phyloP scores from a whole-genome alignment of 2,329 filamentous ascomycete genomes.

The Chrysoporthe deuterocubensis region DNA sequence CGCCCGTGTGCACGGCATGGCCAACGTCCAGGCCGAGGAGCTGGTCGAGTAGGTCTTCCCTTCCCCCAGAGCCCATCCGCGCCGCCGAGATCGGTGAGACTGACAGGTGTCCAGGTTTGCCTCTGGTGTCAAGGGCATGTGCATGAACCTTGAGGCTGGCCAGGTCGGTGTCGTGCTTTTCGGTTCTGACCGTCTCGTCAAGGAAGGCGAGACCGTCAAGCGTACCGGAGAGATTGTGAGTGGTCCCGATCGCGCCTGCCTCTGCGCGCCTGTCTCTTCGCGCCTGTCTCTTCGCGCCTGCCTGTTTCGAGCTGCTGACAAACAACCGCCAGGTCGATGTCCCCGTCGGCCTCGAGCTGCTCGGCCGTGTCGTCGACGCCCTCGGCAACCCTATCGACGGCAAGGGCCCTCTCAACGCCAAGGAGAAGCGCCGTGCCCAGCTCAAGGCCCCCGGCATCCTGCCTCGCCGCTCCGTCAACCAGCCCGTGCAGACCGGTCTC shows the following conservation, averaged over 20 bases:
- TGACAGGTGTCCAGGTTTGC: conserved; percentile 72
- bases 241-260: conserved; percentile 32
- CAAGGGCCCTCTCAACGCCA: conserved; percentile 95
- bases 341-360: conserved; percentile 87
- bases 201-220: conserved; percentile 99
- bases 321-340: conserved; percentile 78
- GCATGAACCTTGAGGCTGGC: conserved; percentile 99
- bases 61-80: conserved; percentile 19
- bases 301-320: conserved; percentile 33
- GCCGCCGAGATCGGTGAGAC: conserved; percentile 21
- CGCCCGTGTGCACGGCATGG: conserved; percentile 99
- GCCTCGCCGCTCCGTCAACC: conserved; percentile 93
- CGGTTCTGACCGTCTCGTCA: conserved; percentile 99
- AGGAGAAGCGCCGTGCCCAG: conserved; percentile 92
- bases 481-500: conserved; percentile 98
- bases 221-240: conserved; percentile 99
- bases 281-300: not conserved
- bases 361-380: conserved; percentile 97
- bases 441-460: conserved; percentile 99
- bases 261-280: no score
- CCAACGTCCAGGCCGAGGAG: conserved; percentile 99
- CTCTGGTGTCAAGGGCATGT: conserved; percentile 99
- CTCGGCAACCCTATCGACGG: conserved; percentile 99
- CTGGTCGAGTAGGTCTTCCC: conserved; percentile 89
- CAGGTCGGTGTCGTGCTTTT: conserved; percentile 99